Percentiles rank a stretch among this genome's conserved stretches.
Evolutionary conservation across 2,329 filamentous ascomycete genomes (phyloP).

Genomic region (Elsinoe fawcettii): DNA sequence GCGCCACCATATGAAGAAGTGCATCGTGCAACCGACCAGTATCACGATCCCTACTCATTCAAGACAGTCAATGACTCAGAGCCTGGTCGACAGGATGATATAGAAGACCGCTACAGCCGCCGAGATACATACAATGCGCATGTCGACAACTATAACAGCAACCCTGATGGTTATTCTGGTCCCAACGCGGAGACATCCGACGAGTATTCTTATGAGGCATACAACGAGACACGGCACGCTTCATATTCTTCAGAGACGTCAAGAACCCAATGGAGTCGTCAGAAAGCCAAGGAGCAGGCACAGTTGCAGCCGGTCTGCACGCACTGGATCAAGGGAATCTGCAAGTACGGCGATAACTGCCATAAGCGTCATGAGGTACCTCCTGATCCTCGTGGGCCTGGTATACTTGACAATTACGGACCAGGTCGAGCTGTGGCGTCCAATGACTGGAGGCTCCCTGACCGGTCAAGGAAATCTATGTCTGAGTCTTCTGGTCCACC

Average conservation of each 20-base stretch:
- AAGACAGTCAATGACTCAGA: neutral
- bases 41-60: neutral
- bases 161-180: constrained; percentile 1
- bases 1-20: neutral
- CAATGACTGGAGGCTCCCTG: constrained; percentile 8
- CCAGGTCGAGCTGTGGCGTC: neutral
- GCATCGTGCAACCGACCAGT: neutral
- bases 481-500: constrained; percentile 16
- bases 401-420: constrained; percentile 19
- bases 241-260: neutral
- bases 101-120: neutral
- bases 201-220: constrained; percentile 2
- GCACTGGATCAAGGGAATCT: constrained; percentile 26
- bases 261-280: neutral
- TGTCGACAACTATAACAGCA: neutral
- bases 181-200: constrained; percentile 5
- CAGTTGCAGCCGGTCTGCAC: constrained; percentile 18
- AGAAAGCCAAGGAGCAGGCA: neutral
- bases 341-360: constrained; percentile 27
- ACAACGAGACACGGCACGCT: neutral
- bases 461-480: constrained; percentile 16
- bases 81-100: neutral
- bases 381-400: constrained; percentile 15
- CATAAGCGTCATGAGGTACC: constrained; percentile 21
- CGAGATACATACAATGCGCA: constrained; percentile 8